Percentiles rank a stretch among this genome's conserved stretches.
Conservation (phyloP, 176 grass and related monocot genomes). For the Luzula sylvatica region DNA sequence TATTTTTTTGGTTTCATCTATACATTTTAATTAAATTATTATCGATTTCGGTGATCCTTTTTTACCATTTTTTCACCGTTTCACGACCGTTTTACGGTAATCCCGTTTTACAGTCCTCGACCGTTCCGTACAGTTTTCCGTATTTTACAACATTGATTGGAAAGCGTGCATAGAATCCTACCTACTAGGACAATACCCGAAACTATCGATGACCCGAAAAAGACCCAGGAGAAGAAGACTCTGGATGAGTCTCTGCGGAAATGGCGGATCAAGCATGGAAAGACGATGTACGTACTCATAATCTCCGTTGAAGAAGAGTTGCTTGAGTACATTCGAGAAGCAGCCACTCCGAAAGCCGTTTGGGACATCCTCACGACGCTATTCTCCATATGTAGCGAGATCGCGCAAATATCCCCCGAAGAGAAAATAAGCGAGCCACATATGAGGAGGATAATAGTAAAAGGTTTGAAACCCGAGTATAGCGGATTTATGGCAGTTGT, state of each 20-base stretch:
- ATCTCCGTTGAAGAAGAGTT: background rate
- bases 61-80: too few relatives aligned
- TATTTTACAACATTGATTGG: too few relatives aligned
- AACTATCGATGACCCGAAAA: background rate
- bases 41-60: too few relatives aligned
- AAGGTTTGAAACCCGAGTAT: conserved; percentile 9
- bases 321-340: background rate
- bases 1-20: too few relatives aligned
- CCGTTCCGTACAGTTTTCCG: too few relatives aligned
- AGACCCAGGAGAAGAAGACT: background rate
- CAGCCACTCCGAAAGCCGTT: background rate
- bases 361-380: background rate
- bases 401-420: background rate
- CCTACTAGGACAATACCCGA: background rate
- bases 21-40: too few relatives aligned
- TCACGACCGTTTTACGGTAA: too few relatives aligned
- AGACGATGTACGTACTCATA: background rate
- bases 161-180: background rate
- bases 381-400: background rate
- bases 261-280: background rate
- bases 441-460: background rate
- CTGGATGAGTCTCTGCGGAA: background rate
- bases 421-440: background rate
- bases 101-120: too few relatives aligned
- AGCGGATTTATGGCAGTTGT: conserved; percentile 2